Base-by-base conservation (phyloP, 2,329 filamentous ascomycete species). In the Claviceps purpurea region DNA sequence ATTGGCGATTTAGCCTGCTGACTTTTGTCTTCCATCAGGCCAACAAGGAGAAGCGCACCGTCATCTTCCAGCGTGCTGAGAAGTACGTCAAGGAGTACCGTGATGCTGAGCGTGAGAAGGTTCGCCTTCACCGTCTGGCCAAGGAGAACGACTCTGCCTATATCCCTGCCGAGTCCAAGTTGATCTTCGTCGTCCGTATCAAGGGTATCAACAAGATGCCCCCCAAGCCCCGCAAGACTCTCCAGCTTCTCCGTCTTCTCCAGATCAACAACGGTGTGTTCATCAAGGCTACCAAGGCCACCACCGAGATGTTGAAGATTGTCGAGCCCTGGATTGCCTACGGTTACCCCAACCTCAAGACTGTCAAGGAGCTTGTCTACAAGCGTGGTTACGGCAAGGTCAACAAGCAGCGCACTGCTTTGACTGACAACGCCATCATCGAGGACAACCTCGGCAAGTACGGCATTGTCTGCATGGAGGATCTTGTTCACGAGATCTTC, bases 151-250 rank as follows among this genome's bases (percentile, higher is more conserved):
- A 91, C 73, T 87, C 82, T 71, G 93, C 91, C 82, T 93, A 94
- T 76, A 86, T 98, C 64, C 85, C 89, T 60, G 90, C 88, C 60
- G 89, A 98, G 82, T 77, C 87, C 70, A 96, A 95, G 78, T 80
- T 98, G 68, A 89, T 91, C 78, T 98, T 98, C 73, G 84, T 98
- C 66, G 78, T 97, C 75, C 91, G 93, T 73, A 98, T 98, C 82
- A 98, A 98, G 89, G 93, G 91, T 95, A 97, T 98, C 89, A 97
- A 97, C 88, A 98, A 98, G 87, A 97, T 98, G 68, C 84, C 94
- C 71, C 93, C 93, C 66, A 97, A 98, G 87, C 94, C 94, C 75
- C 90, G 93, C 82, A 98, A 98, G 85, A 97, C 95, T 70, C 84
- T 98, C 66, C 93, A 98, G 79, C 88, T 98, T 57, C 90, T 98